Evolutionary conservation across 2,329 filamentous ascomycete species (phyloP).

Genomic region (Fusarium pseudocircinatum): DNA sequence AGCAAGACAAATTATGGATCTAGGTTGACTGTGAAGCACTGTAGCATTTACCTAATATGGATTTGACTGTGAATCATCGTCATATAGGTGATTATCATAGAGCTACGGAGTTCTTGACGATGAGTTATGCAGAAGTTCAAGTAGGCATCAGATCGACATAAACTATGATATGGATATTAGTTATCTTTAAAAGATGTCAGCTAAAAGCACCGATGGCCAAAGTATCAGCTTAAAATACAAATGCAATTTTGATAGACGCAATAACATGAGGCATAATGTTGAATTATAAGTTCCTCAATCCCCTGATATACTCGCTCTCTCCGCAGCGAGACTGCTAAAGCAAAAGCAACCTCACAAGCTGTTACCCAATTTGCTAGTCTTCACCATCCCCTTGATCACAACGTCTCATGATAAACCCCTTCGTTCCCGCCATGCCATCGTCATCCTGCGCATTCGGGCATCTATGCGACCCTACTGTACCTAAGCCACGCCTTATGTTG

Average conservation of each 20-base stretch:
- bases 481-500: no score
- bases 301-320: neutral
- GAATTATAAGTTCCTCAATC: neutral
- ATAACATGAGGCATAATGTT: neutral
- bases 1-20: rapidly evolving
- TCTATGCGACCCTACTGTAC: no score
- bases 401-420: no score
- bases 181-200: neutral
- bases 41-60: neutral
- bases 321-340: neutral
- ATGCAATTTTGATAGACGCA: neutral
- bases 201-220: neutral
- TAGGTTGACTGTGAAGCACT: neutral
- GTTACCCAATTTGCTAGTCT: neutral
- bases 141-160: neutral
- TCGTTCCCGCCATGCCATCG: no score
- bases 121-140: neutral
- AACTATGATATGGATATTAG: neutral
- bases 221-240: neutral
- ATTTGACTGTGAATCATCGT: neutral
- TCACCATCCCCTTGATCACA: no score
- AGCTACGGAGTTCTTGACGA: neutral
- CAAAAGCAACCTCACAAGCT: neutral
- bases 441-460: no score
- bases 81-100: neutral